Evolutionary conservation across 176 grass and related monocot genomes (phyloP), one percentile per base, ranked within the genome.

Genomic region (Oryza nivara): DNA sequence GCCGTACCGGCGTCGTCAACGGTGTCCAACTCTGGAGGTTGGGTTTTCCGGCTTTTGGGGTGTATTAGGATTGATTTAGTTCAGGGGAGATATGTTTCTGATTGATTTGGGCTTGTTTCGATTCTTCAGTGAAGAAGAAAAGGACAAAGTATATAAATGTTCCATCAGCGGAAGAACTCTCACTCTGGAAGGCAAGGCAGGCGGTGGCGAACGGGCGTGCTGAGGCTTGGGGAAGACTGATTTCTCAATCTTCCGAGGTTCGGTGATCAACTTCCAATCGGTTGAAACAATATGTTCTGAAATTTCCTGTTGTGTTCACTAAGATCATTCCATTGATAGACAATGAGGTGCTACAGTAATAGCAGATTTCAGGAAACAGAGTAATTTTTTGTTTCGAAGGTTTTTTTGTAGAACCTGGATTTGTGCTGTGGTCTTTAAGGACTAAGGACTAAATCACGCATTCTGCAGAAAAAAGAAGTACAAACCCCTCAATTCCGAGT

Each of bases 231-330:
- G 87, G 84, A 2, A 81, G 73, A 65, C 77, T 92, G 7, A 89
- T 92, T 68, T 92, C 91, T 6, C 87, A 89, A 28, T 89, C 78
- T 73, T 41, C 84, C 1, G 56, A 77, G 91, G 91, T 92, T 61
- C 34, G 78, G 35, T 68, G 0, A 45, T 73, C 0, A 14, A 26
- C 67, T 76, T 20, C 70, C 11, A 40, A 65, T 66, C 40, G 13
- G 9, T 66, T 7, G 16, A 61, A 81, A 69, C 11, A 32, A 74
- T 22, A 47, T 22, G 25, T 0, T 61, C 11, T 63, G 14, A 2
- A 44, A 58, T 66, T 51, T 52, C 6, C 12, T 23, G n/a, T 70
- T 30, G 0, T 0, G 54, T 49, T n/a, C 4, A 58, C 5, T 32
- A 19, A 10, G 40, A 51, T 0, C 3, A 35, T 13, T 20, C 14